Evolutionary conservation across 129 eudicot species (phyloP).

Genomic region (Mikania micrantha): DNA sequence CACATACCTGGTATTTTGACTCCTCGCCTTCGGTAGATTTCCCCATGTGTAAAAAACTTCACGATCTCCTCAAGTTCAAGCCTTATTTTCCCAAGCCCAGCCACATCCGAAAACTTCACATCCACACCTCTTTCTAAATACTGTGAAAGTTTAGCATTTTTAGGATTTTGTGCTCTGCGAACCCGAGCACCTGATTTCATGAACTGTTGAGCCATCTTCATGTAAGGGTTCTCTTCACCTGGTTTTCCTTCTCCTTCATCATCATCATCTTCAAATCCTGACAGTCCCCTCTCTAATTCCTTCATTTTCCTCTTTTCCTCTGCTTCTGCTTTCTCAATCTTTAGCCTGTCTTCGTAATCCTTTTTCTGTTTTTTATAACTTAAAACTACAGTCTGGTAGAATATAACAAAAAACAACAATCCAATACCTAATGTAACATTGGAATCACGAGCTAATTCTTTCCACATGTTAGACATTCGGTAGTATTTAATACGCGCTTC

Average conservation of each 20-base stretch:
- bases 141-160: constrained; percentile 46
- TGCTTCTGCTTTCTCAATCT: constrained; percentile 77
- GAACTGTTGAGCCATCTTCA: constrained; percentile 79
- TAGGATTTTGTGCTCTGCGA: constrained; percentile 43
- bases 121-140: constrained; percentile 72
- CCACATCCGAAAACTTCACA: constrained; percentile 96
- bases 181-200: constrained; percentile 98
- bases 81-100: constrained; percentile 93
- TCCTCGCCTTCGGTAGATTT: constrained; percentile 92
- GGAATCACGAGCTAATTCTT: constrained; percentile 37
- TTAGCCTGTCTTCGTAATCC: constrained; percentile 83
- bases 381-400: constrained; percentile 66
- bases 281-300: constrained; percentile 62
- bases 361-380: constrained; percentile 66
- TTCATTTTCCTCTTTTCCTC: constrained; percentile 77
- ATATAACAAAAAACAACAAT: constrained; percentile 53
- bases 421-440: constrained; percentile 49
- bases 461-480: constrained; percentile 42
- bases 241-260: constrained; percentile 55
- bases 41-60: constrained; percentile 93
- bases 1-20: constrained; percentile 87
- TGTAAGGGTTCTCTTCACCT: constrained; percentile 61
- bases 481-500: constrained; percentile 23
- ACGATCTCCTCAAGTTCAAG: constrained; percentile 95
- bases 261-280: constrained; percentile 41